Evolutionary conservation across 106 monocot genomes (phyloP).

Genomic region (Dioscorea dumetorum): DNA sequence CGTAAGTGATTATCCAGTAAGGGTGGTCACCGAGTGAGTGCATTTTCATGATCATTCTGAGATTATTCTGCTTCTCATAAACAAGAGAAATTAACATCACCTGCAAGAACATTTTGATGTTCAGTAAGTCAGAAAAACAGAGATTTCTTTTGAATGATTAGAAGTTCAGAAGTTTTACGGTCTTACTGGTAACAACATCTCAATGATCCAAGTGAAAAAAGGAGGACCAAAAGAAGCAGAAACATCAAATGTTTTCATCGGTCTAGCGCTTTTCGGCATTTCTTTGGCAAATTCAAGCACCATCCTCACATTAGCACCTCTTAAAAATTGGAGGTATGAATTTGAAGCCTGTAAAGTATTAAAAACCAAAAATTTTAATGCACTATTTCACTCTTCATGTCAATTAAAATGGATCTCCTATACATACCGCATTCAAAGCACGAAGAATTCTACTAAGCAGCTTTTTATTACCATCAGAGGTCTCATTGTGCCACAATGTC

Average conservation of each 20-base stretch:
- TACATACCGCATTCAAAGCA: constrained; percentile 35
- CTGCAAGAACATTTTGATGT: neutral
- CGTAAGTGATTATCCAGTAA: neutral
- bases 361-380: neutral
- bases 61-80: neutral
- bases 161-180: too few species aligned
- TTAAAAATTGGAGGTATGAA: neutral
- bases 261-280: neutral
- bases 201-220: neutral
- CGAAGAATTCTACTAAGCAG: constrained; percentile 33
- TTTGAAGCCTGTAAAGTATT: neutral
- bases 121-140: neutral
- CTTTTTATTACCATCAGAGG: neutral
- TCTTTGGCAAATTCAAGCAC: neutral
- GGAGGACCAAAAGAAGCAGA: neutral
- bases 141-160: too few species aligned
- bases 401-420: neutral
- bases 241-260: neutral
- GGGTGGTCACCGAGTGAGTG: neutral
- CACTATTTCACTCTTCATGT: neutral
- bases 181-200: neutral
- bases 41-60: neutral
- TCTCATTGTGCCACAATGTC: neutral
- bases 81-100: neutral
- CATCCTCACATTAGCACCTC: neutral